Conservation (phyloP, 1,284 basidiomycete genomes). For the Sporisorium exsertum region DNA sequence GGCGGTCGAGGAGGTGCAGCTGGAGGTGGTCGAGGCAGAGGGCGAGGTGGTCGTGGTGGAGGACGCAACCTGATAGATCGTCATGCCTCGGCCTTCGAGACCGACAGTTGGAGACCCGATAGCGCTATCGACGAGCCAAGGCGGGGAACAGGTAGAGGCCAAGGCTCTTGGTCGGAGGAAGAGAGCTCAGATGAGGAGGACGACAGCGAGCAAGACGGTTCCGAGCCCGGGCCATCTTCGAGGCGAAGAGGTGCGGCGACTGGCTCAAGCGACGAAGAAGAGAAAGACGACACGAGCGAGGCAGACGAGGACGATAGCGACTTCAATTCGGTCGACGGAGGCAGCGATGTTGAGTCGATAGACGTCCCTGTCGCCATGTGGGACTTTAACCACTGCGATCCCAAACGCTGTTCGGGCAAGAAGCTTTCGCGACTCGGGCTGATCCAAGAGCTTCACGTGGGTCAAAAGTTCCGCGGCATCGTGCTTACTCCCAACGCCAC, state of each 20-base stretch:
- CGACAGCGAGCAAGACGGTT: conserved; percentile 18
- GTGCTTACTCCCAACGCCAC: conserved; percentile 94
- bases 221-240: conserved; percentile 19
- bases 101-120: conserved; percentile 49
- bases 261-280: conserved; percentile 12
- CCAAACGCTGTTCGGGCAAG: conserved; percentile 92
- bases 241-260: conserved; percentile 11
- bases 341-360: conserved; percentile 41
- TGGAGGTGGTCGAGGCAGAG: conserved; percentile 32
- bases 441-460: conserved; percentile 85
- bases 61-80: conserved; percentile 34
- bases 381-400: conserved; percentile 97
- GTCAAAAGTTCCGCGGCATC: conserved; percentile 87
- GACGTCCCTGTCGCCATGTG: conserved; percentile 64
- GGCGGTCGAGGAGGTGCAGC: conserved; percentile 29
- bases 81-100: conserved; percentile 39
- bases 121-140: conserved; percentile 50
- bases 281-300: conserved; percentile 24
- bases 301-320: conserved; percentile 32
- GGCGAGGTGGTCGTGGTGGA: conserved; percentile 39
- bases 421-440: conserved; percentile 87
- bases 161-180: background rate
- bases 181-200: conserved; percentile 12
- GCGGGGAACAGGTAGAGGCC: background rate
- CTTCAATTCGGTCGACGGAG: conserved; percentile 41